These are phyloP conservation scores for Epichloe uncinata DNA, from an alignment of 2,329 filamentous ascomycete genomes.

Conservation along the genomic window DNA sequence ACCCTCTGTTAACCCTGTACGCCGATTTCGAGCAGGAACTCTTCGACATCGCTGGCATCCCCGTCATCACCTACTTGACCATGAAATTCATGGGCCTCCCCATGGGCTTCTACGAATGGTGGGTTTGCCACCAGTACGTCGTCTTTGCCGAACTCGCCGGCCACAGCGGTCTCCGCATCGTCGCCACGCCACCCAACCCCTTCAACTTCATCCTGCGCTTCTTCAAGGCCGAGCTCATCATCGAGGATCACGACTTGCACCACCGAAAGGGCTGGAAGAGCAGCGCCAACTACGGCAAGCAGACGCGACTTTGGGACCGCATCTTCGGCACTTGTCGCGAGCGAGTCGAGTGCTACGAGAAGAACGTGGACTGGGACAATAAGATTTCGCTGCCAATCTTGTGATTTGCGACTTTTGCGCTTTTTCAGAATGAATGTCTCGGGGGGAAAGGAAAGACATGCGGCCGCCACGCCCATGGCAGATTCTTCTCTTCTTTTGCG, in stretches of 20 bases:
- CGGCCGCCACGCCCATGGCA: too few relatives aligned
- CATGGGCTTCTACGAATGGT: slow-evolving; percentile 6
- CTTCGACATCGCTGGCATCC: slow-evolving; percentile 5
- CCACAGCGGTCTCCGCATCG: slow-evolving; percentile 2
- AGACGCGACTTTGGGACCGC: slow-evolving; percentile 4
- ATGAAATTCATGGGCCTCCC: slow-evolving; percentile 5
- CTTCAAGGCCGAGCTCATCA: slow-evolving; percentile 2
- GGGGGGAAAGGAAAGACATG: too few relatives aligned
- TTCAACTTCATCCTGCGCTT: slow-evolving; percentile 4
- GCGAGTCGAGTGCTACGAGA: slow-evolving; percentile 2
- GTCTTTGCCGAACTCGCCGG: slow-evolving; percentile 5
- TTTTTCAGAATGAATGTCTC: too few relatives aligned
- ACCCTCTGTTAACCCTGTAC: slow-evolving; percentile 3
- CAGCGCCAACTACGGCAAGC: slow-evolving; percentile 6
- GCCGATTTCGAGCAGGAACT: slow-evolving; percentile 5
- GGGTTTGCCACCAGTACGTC: slow-evolving; percentile 6
- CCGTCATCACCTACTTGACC: slow-evolving; percentile 4
- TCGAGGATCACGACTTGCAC: slow-evolving; percentile 6
- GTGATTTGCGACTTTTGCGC: not conserved
- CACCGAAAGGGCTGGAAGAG: slow-evolving; percentile 7
- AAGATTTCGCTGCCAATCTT: not conserved
- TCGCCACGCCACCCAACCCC: slow-evolving; percentile 3
- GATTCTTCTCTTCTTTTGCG: too few relatives aligned
- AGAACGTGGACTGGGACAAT: slow-evolving; percentile 3
- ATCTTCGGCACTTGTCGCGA: slow-evolving; percentile 4